A percentile compares a stretch with the other conserved stretches of the same genome.
Evolutionary conservation across 2,329 filamentous ascomycete genomes (phyloP).

Genomic region (Sporothrix dimorphospora): DNA sequence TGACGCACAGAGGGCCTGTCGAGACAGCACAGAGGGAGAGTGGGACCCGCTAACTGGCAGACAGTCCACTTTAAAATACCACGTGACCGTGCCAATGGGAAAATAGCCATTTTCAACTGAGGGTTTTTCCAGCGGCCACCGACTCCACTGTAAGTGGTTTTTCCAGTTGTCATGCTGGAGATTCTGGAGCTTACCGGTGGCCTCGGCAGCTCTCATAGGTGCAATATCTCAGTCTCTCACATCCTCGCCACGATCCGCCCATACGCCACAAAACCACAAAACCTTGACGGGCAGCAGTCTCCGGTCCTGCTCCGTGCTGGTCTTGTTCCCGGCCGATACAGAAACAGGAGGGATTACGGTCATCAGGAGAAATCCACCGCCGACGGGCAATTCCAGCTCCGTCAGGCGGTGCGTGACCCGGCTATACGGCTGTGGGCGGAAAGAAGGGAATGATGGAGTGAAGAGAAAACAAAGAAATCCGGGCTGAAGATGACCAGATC

Average conservation of each 20-base stretch:
- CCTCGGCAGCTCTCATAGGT: conserved; percentile 16
- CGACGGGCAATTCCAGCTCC: conserved; percentile 1
- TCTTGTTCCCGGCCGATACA: conserved; percentile 10
- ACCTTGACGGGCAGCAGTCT: not conserved
- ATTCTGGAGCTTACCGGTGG: not conserved
- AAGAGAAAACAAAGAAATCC: no score
- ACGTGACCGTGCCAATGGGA: conserved; percentile 7
- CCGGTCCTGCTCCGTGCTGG: conserved; percentile 1
- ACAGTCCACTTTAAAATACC: not conserved
- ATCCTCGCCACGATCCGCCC: not conserved
- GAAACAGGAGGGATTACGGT: not conserved
- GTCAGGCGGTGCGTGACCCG: not conserved
- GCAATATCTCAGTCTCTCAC: conserved; percentile 17
- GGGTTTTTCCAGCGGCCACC: not conserved
- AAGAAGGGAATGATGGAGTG: no score
- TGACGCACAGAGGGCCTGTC: conserved; percentile 11
- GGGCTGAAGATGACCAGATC: not conserved
- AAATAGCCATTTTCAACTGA: not conserved
- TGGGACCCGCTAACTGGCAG: not conserved
- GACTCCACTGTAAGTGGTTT: not conserved
- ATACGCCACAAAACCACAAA: not conserved
- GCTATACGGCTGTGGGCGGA: not conserved
- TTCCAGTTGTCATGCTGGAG: not conserved
- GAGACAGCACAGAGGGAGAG: not conserved
- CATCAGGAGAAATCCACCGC: not conserved